A percentile compares a stretch with the other conserved stretches of the same genome.
Conservation (phyloP, 108 stramenopile genomes). For the Fistulifera solaris region DNA sequence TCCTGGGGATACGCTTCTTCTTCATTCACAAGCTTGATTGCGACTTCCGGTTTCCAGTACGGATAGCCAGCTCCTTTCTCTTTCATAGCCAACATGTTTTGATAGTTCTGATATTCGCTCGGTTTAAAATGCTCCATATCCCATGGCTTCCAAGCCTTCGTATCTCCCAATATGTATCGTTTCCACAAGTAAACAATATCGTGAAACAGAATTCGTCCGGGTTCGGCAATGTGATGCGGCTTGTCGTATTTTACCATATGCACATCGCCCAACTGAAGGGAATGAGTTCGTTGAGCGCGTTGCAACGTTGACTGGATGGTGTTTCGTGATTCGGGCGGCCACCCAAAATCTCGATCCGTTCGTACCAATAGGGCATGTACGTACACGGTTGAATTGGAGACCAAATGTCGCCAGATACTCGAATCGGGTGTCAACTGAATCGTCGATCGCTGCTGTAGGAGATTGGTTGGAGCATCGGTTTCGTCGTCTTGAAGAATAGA, state of each 20-base stretch:
- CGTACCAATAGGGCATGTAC: slow-evolving; percentile 57
- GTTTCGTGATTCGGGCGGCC: slow-evolving; percentile 15
- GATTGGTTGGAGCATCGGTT: slow-evolving; percentile 15
- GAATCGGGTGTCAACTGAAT: slow-evolving; percentile 37
- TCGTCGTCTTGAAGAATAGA: slow-evolving; percentile 2
- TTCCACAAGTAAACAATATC: slow-evolving; percentile 50
- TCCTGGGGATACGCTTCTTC: slow-evolving; percentile 56
- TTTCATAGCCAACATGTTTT: slow-evolving; percentile 46
- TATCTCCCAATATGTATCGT: slow-evolving; percentile 20
- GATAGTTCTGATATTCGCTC: slow-evolving; percentile 34
- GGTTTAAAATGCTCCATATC: slow-evolving; percentile 54
- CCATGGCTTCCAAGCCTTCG: slow-evolving; percentile 51
- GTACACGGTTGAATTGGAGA: slow-evolving; percentile 55
- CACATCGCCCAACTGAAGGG: slow-evolving; percentile 55
- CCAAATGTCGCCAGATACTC: slow-evolving; percentile 53
- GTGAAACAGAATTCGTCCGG: slow-evolving; percentile 47
- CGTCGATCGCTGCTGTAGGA: slow-evolving; percentile 25
- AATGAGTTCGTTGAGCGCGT: slow-evolving; percentile 22
- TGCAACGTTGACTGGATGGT: slow-evolving; percentile 3
- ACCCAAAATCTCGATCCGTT: slow-evolving; percentile 2
- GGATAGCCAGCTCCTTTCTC: slow-evolving; percentile 43
- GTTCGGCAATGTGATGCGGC: slow-evolving; percentile 59
- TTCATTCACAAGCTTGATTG: slow-evolving; percentile 66
- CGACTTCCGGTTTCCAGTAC: slow-evolving; percentile 82
- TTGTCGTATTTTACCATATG: slow-evolving; percentile 62